Conservation (phyloP, 441 rosid genomes). For the Pelargonium citronellum region DNA sequence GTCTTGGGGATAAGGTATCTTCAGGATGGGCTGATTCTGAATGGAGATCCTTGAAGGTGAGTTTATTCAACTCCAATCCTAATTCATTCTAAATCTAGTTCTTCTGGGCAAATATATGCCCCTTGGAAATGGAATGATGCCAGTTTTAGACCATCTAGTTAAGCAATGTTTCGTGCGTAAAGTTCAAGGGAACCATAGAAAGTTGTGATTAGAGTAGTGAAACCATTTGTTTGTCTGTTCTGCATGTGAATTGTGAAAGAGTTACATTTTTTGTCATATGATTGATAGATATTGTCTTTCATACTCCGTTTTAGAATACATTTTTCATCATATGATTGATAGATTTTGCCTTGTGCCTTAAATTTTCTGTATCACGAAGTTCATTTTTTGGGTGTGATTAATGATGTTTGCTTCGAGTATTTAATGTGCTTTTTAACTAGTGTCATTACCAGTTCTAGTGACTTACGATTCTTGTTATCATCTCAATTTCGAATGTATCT, state of each 20-base stretch:
- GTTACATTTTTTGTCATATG: no score
- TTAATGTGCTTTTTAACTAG: background rate
- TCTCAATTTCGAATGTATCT: background rate
- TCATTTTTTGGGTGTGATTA: background rate
- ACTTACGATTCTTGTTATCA: background rate
- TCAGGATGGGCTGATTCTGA: conserved; percentile 87
- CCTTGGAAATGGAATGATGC: background rate
- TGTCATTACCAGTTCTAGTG: background rate
- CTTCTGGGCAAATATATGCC: background rate
- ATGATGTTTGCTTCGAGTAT: background rate
- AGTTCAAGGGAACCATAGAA: no score
- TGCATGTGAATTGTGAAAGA: no score
- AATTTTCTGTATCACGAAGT: background rate
- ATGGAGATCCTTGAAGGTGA: conserved; percentile 97
- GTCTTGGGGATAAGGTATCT: conserved; percentile 67
- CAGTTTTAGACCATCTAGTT: background rate
- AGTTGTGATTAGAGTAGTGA: no score
- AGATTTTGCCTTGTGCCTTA: background rate
- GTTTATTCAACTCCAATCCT: conserved; percentile 9
- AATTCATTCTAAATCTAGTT: conserved; percentile 20
- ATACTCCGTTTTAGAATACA: no score
- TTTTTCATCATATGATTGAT: no score
- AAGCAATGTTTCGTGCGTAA: background rate
- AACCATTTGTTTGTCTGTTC: no score
- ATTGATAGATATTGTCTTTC: no score